Percentiles rank a stretch among this genome's conserved stretches.
Evolutionary conservation across 2,329 filamentous ascomycete species (phyloP).

Genomic region (Talaromyces albobiverticillius): DNA sequence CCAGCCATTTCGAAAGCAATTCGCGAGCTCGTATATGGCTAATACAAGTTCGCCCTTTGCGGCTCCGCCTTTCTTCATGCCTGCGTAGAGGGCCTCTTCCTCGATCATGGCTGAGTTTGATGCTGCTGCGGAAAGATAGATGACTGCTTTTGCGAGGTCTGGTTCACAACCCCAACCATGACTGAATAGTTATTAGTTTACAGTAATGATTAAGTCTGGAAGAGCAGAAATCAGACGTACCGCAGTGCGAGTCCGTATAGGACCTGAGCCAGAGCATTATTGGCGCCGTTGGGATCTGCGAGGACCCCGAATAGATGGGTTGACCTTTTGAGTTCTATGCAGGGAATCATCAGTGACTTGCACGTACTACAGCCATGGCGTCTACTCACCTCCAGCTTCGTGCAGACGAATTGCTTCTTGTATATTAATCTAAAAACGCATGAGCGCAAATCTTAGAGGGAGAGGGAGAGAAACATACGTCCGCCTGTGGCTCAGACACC

Average conservation of each 20-base stretch:
- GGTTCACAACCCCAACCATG: constrained; percentile 89
- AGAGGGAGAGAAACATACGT: constrained; percentile 29
- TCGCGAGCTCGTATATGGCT: constrained; percentile 84
- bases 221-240: constrained; percentile 46
- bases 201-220: constrained; percentile 3
- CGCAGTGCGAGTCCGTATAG: constrained; percentile 88
- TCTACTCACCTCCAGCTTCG: constrained; percentile 63
- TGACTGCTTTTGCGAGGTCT: constrained; percentile 70
- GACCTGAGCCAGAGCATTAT: constrained; percentile 93
- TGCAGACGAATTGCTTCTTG: constrained; percentile 95
- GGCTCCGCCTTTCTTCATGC: constrained; percentile 86
- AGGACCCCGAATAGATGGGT: constrained; percentile 82
- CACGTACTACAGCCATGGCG: constrained; percentile 16
- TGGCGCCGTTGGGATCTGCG: constrained; percentile 77
- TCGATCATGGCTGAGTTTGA: constrained; percentile 88
- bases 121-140: constrained; percentile 82
- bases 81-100: constrained; percentile 76
- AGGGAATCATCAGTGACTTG: constrained; percentile 2
- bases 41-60: constrained; percentile 95
- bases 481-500: constrained; percentile 30
- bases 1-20: constrained; percentile 87
- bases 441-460: neutral
- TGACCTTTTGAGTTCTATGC: constrained; percentile 65
- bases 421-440: constrained; percentile 57
- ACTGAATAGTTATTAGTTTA: constrained; percentile 42